Percentiles rank a stretch among this genome's conserved stretches.
Evolutionary conservation across 2,329 filamentous ascomycete species (phyloP).

Genomic region (Cladosporium sp.): DNA sequence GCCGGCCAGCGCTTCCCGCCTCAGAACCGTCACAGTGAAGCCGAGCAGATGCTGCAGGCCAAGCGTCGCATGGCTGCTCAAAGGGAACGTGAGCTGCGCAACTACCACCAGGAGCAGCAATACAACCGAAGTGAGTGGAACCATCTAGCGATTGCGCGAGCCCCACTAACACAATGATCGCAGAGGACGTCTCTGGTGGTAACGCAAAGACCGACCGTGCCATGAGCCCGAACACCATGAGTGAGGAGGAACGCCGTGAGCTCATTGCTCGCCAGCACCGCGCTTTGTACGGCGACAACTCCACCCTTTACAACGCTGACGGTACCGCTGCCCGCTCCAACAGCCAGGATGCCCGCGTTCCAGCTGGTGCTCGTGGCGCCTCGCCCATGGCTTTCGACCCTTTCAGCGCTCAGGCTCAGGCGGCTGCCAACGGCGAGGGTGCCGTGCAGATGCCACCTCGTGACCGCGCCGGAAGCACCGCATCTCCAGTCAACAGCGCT

Average conservation of each 20-base stretch:
- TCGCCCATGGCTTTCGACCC: constrained; percentile 79
- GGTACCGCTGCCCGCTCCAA: constrained; percentile 62
- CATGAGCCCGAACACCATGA: constrained; percentile 80
- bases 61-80: constrained; percentile 99
- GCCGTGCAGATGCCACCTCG: constrained; percentile 50
- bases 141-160: background rate
- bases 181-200: constrained; percentile 9
- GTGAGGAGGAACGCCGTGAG: constrained; percentile 92
- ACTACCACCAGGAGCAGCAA: constrained; percentile 99
- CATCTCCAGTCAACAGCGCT: constrained; percentile 71
- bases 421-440: constrained; percentile 49
- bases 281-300: constrained; percentile 78
- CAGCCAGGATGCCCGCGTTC: constrained; percentile 57
- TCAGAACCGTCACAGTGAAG: constrained; percentile 73
- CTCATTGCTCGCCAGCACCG: constrained; percentile 93
- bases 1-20: constrained; percentile 86
- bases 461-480: constrained; percentile 62
- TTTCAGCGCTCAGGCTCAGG: constrained; percentile 52
- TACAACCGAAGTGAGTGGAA: constrained; percentile 85
- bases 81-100: constrained; percentile 96
- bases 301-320: constrained; percentile 66
- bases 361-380: constrained; percentile 63
- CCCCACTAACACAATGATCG: background rate
- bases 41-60: constrained; percentile 97
- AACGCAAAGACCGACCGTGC: constrained; percentile 76